Evolutionary conservation across 75 land plant genomes (phyloP).

Genomic region (Picea glauca): DNA sequence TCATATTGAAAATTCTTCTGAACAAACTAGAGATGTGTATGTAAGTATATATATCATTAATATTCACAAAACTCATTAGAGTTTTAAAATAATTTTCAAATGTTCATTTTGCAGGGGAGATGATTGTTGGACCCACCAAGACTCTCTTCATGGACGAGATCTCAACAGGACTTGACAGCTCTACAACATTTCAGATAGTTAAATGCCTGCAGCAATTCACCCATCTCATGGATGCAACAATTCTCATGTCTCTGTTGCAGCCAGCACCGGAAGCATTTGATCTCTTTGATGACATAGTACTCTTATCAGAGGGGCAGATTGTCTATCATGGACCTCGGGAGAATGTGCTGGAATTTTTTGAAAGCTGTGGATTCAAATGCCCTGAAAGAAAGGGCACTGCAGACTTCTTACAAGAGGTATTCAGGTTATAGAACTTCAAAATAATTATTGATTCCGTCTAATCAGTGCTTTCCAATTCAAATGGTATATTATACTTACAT

Average conservation of each 20-base stretch:
- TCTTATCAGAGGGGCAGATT: conserved; percentile 75
- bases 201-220: conserved; percentile 79
- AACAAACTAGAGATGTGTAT: background rate
- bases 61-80: too few relatives aligned
- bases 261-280: conserved; percentile 96
- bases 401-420: conserved; percentile 88
- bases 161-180: conserved; percentile 86
- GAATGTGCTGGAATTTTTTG: conserved; percentile 71
- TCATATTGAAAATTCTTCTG: background rate
- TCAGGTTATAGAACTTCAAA: background rate
- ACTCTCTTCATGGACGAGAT: conserved; percentile 87
- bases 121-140: conserved; percentile 86
- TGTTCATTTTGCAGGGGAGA: conserved; percentile 51
- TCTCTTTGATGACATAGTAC: conserved; percentile 74
- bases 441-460: background rate
- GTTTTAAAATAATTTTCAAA: background rate
- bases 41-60: background rate
- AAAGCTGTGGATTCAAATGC: conserved; percentile 63
- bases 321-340: conserved; percentile 86
- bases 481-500: background rate
- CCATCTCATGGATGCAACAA: conserved; percentile 69
- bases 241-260: conserved; percentile 81
- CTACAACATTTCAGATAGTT: conserved; percentile 83
- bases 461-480: background rate
- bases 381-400: conserved; percentile 79